Base-by-base conservation (phyloP, 352 stramenopile genomes). In the Globisporangium canariense region DNA sequence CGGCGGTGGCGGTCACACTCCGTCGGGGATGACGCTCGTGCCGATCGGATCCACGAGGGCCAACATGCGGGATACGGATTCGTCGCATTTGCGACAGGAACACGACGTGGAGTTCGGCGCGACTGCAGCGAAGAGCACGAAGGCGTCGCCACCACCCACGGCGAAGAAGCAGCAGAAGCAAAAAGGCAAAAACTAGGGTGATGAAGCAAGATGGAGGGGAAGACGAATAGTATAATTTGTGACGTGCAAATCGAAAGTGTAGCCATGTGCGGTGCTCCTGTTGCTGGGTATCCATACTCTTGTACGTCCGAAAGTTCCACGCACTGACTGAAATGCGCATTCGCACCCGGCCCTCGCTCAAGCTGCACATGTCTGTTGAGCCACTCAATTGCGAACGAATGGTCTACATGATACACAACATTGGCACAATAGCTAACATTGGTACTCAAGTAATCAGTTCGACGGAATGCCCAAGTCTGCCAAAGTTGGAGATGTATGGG, bases 51-150 rank as follows among this genome's bases (percentile, higher is more conserved):
- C 2, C 9, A 43, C 34, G 7, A 28, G 25, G 1, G 50, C 49
- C 2, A 36, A 45, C n/a, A 36, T 58, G 36, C 59, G 7, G 49
- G 47, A 58, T 22, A n/a, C 2, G 11, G 9, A 28, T 18, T 32
- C 60, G 13, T 9, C 51, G 36, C 50, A 34, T 0, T 51, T 60
- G 14, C 28, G 18, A 3, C 60, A 60, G 14, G 51, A 66, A 9
- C 41, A 45, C n/a, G 61, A 67, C 32, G n/a, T 67, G 13, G 61
- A 67, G 43, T 36, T 67, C 3, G 61, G 61, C 40, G 56, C n/a
- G 14, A 22, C 22, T 2, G 56, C 25, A 38, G 22, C 22, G 25
- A 34, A 32, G 54, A 60, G 10, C 7, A 18, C 34, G 11, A 50
- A 60, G 13, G n/a, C 30, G 3, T 2, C 9, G 4, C 43, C 43